Conservation (phyloP, 805 yeast genomes). For the Groenewaldozyma salmanticensis region DNA sequence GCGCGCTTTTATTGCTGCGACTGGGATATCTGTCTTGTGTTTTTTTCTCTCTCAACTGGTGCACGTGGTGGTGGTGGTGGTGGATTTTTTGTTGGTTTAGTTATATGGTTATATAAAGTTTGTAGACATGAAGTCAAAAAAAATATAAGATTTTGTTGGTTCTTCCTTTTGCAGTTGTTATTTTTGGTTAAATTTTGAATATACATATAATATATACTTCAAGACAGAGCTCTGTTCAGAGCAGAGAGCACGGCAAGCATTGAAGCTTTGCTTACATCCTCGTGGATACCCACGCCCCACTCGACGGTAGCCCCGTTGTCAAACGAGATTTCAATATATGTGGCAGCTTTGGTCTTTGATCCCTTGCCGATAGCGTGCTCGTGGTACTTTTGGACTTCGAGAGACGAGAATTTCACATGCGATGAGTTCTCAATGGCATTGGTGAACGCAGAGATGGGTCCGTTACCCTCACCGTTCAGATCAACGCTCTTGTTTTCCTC, state of each 20-base stretch:
- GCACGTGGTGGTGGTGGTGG: background rate
- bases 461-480: slow-evolving; percentile 63
- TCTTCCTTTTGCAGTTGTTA: too few relatives aligned
- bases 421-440: slow-evolving; percentile 47
- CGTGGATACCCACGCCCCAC: slow-evolving; percentile 94
- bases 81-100: background rate
- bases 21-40: slow-evolving; percentile 4
- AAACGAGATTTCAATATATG: slow-evolving; percentile 58
- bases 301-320: slow-evolving; percentile 30
- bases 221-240: slow-evolving; percentile 20
- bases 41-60: background rate
- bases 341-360: slow-evolving; percentile 63
- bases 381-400: slow-evolving; percentile 60
- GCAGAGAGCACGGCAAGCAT: slow-evolving; percentile 39
- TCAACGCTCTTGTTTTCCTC: slow-evolving; percentile 33
- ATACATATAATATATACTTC: too few relatives aligned
- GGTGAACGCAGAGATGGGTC: slow-evolving; percentile 70
- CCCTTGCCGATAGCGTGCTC: slow-evolving; percentile 76
- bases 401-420: slow-evolving; percentile 26
- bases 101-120: too few relatives aligned
- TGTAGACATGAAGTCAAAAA: too few relatives aligned
- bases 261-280: slow-evolving; percentile 82
- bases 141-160: too few relatives aligned
- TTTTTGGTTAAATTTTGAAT: background rate
- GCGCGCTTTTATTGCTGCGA: slow-evolving; percentile 9